Percentiles rank a stretch among this genome's conserved stretches.
phyloP scores from a whole-genome alignment of 108 stramenopile genomes.

The Epipyxis sp. region DNA sequence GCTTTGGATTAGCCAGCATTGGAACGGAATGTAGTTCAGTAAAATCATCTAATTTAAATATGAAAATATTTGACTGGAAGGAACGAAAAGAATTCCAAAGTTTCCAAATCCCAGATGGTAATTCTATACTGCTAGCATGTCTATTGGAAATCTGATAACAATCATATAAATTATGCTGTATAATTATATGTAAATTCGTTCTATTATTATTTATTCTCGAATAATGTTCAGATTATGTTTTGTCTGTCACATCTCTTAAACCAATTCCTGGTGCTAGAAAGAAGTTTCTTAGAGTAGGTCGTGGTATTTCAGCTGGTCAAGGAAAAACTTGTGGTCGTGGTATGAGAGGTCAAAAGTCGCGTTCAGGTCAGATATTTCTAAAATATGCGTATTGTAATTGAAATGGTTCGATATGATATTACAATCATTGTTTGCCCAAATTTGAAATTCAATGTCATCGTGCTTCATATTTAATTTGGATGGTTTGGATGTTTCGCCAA shows the following conservation, averaged over 20 bases:
- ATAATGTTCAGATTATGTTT: constrained; percentile 43
- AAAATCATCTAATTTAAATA: constrained; percentile 42
- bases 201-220: neutral
- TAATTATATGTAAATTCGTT: neutral
- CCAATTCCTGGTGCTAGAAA: constrained; percentile 77
- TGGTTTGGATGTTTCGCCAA: too few relatives aligned
- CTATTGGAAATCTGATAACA: too few relatives aligned
- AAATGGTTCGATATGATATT: too few relatives aligned
- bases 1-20: too few relatives aligned
- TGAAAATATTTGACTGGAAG: constrained; percentile 95
- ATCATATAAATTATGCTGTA: too few relatives aligned
- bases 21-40: too few relatives aligned
- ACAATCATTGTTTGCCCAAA: too few relatives aligned
- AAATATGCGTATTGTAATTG: too few relatives aligned
- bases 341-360: constrained; percentile 94
- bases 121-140: constrained; percentile 46
- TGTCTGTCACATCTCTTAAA: constrained; percentile 68
- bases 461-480: too few relatives aligned
- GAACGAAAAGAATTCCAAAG: constrained; percentile 56
- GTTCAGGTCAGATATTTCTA: too few relatives aligned
- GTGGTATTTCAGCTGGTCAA: constrained; percentile 93
- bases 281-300: constrained; percentile 79
- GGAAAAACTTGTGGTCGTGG: constrained; percentile 94
- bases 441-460: too few relatives aligned
- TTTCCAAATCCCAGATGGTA: constrained; percentile 71